Evolutionary conservation across 2,329 filamentous ascomycete genomes (phyloP).

Genomic region (Rhinocladiella similis): DNA sequence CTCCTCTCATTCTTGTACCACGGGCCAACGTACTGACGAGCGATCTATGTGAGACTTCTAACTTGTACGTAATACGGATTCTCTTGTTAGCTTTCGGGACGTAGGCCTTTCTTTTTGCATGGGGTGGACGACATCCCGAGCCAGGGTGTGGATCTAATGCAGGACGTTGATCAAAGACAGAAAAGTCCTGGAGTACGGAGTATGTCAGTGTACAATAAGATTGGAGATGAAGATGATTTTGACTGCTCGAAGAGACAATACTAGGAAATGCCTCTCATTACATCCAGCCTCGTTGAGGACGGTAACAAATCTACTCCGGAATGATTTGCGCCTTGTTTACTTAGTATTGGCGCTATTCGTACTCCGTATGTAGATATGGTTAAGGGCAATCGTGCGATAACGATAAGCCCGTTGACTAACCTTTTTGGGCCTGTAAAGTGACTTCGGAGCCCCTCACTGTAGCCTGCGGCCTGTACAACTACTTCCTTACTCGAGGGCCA

Average conservation of each 20-base stretch:
- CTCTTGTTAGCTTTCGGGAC: conserved; percentile 2
- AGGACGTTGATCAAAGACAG: neutral
- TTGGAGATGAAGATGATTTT: neutral
- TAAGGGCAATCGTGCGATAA: neutral
- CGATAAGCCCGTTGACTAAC: neutral
- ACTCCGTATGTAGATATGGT: neutral
- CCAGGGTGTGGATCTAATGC: neutral
- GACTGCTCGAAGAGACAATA: neutral
- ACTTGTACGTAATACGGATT: conserved; percentile 19
- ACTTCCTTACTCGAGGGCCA: neutral
- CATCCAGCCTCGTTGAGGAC: too few relatives aligned
- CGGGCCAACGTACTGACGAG: conserved; percentile 17
- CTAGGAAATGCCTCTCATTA: too few relatives aligned
- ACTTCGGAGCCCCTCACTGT: conserved; percentile 10
- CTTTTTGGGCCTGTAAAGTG: neutral
- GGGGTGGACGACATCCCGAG: neutral
- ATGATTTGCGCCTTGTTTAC: neutral
- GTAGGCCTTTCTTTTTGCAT: neutral
- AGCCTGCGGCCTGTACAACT: conserved; percentile 5
- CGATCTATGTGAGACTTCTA: conserved; percentile 18
- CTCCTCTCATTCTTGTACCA: conserved; percentile 8
- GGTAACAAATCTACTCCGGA: too few relatives aligned
- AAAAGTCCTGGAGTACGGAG: neutral
- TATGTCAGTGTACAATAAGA: neutral
- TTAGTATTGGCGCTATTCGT: neutral